These are phyloP conservation scores for Plasmodium falciparum DNA, from an alignment of 169 alveolate species.

Conservation along the genomic window DNA sequence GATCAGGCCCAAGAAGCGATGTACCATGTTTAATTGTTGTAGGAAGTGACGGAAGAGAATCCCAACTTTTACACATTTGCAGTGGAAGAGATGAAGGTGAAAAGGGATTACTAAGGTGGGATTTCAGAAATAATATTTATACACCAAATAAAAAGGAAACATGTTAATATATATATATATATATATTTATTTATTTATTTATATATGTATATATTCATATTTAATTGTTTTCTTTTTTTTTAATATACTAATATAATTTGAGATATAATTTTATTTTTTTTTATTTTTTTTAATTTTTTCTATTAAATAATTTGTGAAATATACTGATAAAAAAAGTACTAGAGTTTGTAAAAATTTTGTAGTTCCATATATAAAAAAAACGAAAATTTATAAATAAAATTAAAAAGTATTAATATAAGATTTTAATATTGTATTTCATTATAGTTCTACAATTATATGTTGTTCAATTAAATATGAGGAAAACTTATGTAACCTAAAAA, in stretches of 20 bases:
- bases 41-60: slow-evolving; percentile 84
- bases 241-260: neutral
- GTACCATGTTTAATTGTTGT: slow-evolving; percentile 81
- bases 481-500: too few relatives aligned
- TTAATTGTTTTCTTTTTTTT: slow-evolving; percentile 1
- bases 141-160: slow-evolving; percentile 41
- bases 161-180: too few relatives aligned
- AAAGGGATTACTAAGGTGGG: slow-evolving; percentile 80
- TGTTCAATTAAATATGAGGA: too few relatives aligned
- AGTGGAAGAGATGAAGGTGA: slow-evolving; percentile 86
- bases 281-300: neutral
- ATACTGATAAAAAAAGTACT: neutral
- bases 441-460: too few relatives aligned
- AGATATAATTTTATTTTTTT: neutral
- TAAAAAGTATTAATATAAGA: too few relatives aligned
- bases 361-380: too few relatives aligned
- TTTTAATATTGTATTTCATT: too few relatives aligned
- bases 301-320: slow-evolving; percentile 15
- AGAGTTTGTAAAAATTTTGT: too few relatives aligned
- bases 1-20: slow-evolving; percentile 81
- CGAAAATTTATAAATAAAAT: too few relatives aligned
- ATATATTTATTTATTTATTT: too few relatives aligned
- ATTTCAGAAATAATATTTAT: slow-evolving; percentile 69
- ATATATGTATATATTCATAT: neutral
- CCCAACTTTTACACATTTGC: slow-evolving; percentile 81